A percentile compares a stretch with the other conserved stretches of the same genome.
Conservation (phyloP, 352 stramenopile genomes). For the Pythium rishiriense region DNA sequence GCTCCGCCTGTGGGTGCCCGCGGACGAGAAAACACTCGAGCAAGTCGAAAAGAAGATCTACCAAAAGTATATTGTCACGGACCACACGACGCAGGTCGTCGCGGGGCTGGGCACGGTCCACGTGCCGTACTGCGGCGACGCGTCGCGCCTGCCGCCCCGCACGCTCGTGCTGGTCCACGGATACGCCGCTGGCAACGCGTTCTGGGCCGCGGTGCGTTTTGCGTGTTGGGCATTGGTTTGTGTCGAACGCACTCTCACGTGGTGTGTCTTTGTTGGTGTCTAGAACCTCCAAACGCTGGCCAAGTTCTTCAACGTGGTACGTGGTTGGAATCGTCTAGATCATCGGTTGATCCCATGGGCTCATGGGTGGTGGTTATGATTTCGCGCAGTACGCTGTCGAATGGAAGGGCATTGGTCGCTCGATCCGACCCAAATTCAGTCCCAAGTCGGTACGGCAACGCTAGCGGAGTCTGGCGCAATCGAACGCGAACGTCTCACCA, state of each 20-base stretch:
- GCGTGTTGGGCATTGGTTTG: not conserved
- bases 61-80: conserved; percentile 56
- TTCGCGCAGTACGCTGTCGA: conserved; percentile 70
- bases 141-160: conserved; percentile 44
- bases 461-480: no score
- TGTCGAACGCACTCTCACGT: no score
- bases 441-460: conserved; percentile 42
- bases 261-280: conserved; percentile 1
- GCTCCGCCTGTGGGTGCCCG: conserved; percentile 56
- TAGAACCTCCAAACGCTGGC: conserved; percentile 77
- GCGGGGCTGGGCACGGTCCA: conserved; percentile 73
- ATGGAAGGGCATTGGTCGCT: conserved; percentile 80
- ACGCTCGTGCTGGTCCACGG: conserved; percentile 77
- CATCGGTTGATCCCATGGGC: no score
- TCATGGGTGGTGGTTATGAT: not conserved
- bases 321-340: no score
- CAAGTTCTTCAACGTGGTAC: conserved; percentile 79
- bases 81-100: conserved; percentile 55
- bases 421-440: conserved; percentile 55
- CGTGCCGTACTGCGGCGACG: conserved; percentile 71
- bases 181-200: conserved; percentile 75
- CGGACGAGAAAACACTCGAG: conserved; percentile 48
- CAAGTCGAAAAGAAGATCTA: conserved; percentile 70
- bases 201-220: conserved; percentile 64
- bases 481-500: no score